These are phyloP conservation scores for Nicotiana attenuata DNA, from an alignment of 257 asterid species.

Conservation along the genomic window DNA sequence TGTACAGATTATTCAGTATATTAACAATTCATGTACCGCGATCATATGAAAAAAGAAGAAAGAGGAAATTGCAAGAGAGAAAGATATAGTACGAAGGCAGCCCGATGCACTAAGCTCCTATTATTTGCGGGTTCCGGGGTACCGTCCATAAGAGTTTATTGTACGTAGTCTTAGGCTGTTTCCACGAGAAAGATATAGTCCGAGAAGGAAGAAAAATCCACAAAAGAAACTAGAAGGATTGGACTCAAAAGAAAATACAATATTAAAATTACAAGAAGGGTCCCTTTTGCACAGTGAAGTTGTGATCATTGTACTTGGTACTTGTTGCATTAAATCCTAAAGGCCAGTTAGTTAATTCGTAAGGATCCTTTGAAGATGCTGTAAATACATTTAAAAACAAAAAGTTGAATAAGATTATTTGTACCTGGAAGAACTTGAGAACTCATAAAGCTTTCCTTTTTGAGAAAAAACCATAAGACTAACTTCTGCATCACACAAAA, in stretches of 20 bases:
- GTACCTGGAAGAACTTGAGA: conserved; percentile 12
- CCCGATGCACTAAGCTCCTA: too few species aligned
- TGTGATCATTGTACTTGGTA: conserved; percentile 6
- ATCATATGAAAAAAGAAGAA: background rate
- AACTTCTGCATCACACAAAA: conserved; percentile 10
- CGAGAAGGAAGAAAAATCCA: background rate
- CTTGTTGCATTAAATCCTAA: background rate
- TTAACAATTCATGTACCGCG: background rate
- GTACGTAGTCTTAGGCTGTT: too few species aligned
- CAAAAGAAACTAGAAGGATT: background rate
- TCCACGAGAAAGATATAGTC: too few species aligned
- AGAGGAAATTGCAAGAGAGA: background rate
- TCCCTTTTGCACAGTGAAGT: background rate
- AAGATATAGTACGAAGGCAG: too few species aligned
- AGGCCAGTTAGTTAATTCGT: background rate
- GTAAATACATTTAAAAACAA: background rate
- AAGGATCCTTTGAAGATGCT: too few species aligned
- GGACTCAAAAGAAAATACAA: background rate
- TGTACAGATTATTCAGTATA: background rate
- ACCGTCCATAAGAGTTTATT: too few species aligned
- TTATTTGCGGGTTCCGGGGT: too few species aligned
- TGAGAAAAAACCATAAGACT: background rate
- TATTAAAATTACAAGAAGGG: background rate
- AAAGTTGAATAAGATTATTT: background rate
- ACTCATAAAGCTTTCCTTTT: conserved; percentile 2